A percentile compares a stretch with the other conserved stretches of the same genome.
Evolutionary conservation across 1,284 basidiomycete species (phyloP).

Genomic region (Marasmius fiardii): DNA sequence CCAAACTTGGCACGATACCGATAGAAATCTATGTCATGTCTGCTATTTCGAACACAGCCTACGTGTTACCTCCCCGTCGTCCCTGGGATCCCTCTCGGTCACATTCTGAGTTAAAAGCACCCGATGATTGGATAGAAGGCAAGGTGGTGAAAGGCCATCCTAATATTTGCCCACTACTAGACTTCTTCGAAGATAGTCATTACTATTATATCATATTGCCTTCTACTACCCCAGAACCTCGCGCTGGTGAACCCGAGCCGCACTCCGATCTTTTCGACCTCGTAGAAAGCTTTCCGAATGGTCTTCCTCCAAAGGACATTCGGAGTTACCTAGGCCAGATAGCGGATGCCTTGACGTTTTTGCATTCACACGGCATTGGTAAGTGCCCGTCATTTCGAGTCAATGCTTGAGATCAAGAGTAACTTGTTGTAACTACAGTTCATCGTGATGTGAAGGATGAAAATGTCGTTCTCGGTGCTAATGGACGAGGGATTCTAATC

Average conservation of each 20-base stretch:
- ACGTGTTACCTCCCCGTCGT: slow-evolving; percentile 65
- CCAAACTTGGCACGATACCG: slow-evolving; percentile 92
- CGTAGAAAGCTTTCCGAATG: slow-evolving; percentile 87
- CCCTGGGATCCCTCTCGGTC: slow-evolving; percentile 78
- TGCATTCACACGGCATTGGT: slow-evolving; percentile 90
- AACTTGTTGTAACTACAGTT: slow-evolving; percentile 44
- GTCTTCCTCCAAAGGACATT: slow-evolving; percentile 74
- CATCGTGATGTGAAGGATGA: slow-evolving; percentile 99
- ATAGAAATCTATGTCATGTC: slow-evolving; percentile 99
- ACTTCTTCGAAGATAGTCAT: slow-evolving; percentile 97
- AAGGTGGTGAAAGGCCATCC: slow-evolving; percentile 80
- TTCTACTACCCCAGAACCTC: slow-evolving; percentile 59
- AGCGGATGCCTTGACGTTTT: slow-evolving; percentile 87
- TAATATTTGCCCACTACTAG: slow-evolving; percentile 89
- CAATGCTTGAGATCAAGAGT: background rate
- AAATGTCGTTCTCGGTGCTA: slow-evolving; percentile 82
- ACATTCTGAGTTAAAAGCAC: slow-evolving; percentile 16
- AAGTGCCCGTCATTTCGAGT: slow-evolving; percentile 22
- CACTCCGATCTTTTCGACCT: slow-evolving; percentile 92
- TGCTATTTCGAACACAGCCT: slow-evolving; percentile 75
- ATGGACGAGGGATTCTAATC: slow-evolving; percentile 85
- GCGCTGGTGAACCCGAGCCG: slow-evolving; percentile 46
- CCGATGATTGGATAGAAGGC: slow-evolving; percentile 60
- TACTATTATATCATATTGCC: slow-evolving; percentile 92
- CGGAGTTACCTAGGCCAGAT: slow-evolving; percentile 92